These are phyloP conservation scores for Phytopythium mirpurense DNA, from an alignment of 352 stramenopile genomes.

Conservation along the genomic window DNA sequence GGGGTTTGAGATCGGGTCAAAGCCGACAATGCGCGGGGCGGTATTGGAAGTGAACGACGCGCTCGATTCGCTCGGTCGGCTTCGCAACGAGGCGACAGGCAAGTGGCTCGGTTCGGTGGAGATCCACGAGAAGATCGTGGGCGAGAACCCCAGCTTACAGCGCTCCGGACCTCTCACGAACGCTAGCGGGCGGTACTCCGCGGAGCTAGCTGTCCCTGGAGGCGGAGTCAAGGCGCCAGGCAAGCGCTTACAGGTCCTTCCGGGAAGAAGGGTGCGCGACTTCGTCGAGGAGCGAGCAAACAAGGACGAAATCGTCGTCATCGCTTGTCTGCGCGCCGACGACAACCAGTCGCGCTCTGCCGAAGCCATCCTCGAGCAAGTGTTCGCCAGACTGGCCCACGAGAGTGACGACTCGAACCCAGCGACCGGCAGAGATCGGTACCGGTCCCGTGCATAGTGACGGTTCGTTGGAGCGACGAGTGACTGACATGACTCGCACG, in stretches of 20 bases:
- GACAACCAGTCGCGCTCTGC: constrained; percentile 49
- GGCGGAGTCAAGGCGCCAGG: constrained; percentile 20
- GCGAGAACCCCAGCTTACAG: constrained; percentile 55
- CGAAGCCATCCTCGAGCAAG: constrained; percentile 54
- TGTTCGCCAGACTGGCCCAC: constrained; percentile 30
- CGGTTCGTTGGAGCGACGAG: no score
- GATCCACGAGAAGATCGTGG: constrained; percentile 39
- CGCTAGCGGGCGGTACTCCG: constrained; percentile 72
- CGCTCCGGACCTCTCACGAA: constrained; percentile 54
- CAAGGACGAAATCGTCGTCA: constrained; percentile 50
- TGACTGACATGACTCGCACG: no score
- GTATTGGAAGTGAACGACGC: constrained; percentile 37
- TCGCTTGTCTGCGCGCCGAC: constrained; percentile 64
- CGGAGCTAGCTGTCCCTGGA: constrained; percentile 51
- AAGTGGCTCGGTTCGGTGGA: constrained; percentile 71
- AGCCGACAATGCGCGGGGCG: constrained; percentile 45
- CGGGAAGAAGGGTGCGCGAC: constrained; percentile 36
- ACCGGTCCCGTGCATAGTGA: background rate
- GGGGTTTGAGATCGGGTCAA: constrained; percentile 49
- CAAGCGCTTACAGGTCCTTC: constrained; percentile 30
- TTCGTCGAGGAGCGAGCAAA: constrained; percentile 34
- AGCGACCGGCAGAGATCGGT: background rate
- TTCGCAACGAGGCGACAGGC: constrained; percentile 42
- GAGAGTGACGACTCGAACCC: constrained; percentile 3
- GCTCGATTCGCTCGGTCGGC: constrained; percentile 26